Evolutionary conservation across 768 basidiomycete species (phyloP).

Genomic region (Dacryopinax spathularia): DNA sequence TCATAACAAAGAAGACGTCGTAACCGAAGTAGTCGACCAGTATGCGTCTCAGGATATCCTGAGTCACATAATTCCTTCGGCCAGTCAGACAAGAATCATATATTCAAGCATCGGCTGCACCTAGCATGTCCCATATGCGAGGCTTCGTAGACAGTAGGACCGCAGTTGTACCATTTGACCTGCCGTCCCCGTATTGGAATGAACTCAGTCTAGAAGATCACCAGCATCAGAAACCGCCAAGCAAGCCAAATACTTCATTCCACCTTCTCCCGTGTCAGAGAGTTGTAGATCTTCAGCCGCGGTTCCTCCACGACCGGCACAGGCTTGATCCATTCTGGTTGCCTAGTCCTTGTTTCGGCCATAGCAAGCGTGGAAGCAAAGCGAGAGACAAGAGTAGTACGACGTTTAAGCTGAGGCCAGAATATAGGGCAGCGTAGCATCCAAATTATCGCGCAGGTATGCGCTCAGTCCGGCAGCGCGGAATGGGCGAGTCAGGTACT

Average conservation of each 20-base stretch:
- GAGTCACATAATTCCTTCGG: conserved; percentile 84
- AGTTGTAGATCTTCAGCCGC: conserved; percentile 76
- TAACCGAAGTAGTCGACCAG: conserved; percentile 93
- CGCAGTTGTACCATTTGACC: conserved; percentile 99
- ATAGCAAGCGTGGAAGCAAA: background rate
- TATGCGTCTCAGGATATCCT: conserved; percentile 80
- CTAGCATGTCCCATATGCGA: conserved; percentile 97
- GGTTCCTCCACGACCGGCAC: conserved; percentile 40
- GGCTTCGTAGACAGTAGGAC: conserved; percentile 96
- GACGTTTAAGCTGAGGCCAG: background rate
- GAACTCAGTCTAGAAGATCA: conserved; percentile 50
- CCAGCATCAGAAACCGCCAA: background rate
- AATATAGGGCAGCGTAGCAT: background rate
- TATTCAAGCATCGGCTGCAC: conserved; percentile 3
- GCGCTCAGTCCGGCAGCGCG: background rate
- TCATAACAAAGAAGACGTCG: conserved; percentile 98
- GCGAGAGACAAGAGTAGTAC: background rate
- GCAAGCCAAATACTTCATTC: conserved; percentile 6
- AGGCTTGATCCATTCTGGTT: conserved; percentile 38
- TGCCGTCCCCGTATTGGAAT: conserved; percentile 42
- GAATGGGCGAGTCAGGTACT: background rate
- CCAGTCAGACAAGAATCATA: background rate
- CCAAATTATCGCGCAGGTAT: background rate
- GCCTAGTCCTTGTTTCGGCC: conserved; percentile 9
- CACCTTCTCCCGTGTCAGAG: conserved; percentile 82